phyloP scores from a whole-genome alignment of 1,284 basidiomycete genomes.

The Peniophora sp. region DNA sequence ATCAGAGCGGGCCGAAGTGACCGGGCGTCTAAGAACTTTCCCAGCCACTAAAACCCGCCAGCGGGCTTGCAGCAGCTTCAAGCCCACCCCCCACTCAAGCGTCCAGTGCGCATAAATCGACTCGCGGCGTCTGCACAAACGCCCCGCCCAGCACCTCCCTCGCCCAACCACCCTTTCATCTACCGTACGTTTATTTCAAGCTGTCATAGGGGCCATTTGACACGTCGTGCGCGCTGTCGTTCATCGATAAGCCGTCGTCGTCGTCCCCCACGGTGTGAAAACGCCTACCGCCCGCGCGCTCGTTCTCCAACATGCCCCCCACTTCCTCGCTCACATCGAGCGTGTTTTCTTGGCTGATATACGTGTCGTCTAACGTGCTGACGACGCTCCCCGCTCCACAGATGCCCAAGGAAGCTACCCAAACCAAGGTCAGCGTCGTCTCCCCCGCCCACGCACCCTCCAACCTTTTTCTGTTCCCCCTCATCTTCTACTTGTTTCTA shows the following conservation, averaged over 20 bases:
- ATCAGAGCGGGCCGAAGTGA: too few species aligned
- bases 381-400: slow-evolving; percentile 28
- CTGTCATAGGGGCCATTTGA: neutral
- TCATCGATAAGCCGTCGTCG: neutral
- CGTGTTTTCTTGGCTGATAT: neutral
- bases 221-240: neutral
- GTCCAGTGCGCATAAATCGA: too few species aligned
- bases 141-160: neutral
- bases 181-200: neutral
- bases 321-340: neutral
- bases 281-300: too few species aligned
- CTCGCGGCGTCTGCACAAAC: neutral
- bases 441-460: slow-evolving; percentile 4
- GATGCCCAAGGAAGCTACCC: slow-evolving; percentile 81
- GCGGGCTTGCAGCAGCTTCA: too few species aligned
- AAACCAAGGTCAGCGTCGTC: slow-evolving; percentile 50
- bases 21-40: too few species aligned
- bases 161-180: neutral
- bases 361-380: slow-evolving; percentile 25
- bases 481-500: slow-evolving; percentile 6
- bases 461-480: slow-evolving; percentile 6
- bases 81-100: too few species aligned
- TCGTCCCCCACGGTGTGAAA: neutral
- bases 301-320: neutral
- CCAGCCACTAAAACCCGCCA: too few species aligned